Percentiles rank a stretch among this genome's conserved stretches.
Evolutionary conservation across 176 grass and related monocot genomes (phyloP).

Genomic region (Sorghum bicolor): Sorghum_bicolor_NCBIv3 NC_012875.2:39846501-39847000

Average conservation of each 20-base stretch:
- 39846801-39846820: neutral
- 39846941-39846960: constrained; percentile 18
- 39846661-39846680: neutral
- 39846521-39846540: neutral
- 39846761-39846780: constrained; percentile 15
- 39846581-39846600: rapidly evolving
- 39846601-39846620: neutral
- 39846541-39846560: neutral
- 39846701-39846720: neutral
- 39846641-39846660: neutral
- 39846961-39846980: constrained; percentile 8
- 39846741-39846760: constrained; percentile 3
- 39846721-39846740: neutral
- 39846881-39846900: neutral
- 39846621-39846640: neutral
- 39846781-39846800: constrained; percentile 26
- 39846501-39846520: neutral
- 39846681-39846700: neutral
- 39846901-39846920: constrained; percentile 26
- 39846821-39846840: constrained; percentile 9
- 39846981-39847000: neutral
- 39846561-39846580: neutral
- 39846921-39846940: constrained; percentile 36
- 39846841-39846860: constrained; percentile 9
- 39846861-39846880: constrained; percentile 7